Evolutionary conservation across 2,329 filamentous ascomycete genomes (phyloP).

Genomic region (Colletotrichum abscissum): DNA sequence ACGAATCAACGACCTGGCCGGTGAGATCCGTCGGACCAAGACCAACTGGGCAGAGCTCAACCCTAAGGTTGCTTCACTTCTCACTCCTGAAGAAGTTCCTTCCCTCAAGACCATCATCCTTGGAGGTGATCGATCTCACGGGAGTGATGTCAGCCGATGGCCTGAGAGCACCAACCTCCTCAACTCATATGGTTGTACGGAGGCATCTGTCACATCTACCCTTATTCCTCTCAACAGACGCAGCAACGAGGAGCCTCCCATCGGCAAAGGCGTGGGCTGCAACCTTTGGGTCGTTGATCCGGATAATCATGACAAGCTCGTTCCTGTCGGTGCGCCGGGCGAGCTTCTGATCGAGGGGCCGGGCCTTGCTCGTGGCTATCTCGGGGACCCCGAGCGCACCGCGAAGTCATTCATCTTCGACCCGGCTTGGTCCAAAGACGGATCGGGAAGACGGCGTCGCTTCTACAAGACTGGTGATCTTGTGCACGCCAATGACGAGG

Average conservation of each 20-base stretch:
- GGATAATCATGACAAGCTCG: neutral
- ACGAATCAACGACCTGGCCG: slow-evolving; percentile 59
- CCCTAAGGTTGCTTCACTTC: slow-evolving; percentile 62
- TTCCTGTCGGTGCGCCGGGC: neutral
- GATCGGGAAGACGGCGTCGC: slow-evolving; percentile 37
- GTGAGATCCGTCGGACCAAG: slow-evolving; percentile 60
- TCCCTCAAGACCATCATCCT: slow-evolving; percentile 49
- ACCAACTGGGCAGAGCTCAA: slow-evolving; percentile 67
- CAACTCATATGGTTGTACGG: slow-evolving; percentile 41
- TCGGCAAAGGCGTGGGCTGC: neutral
- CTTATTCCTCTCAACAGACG: slow-evolving; percentile 37
- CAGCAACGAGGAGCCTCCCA: neutral
- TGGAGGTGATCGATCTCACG: slow-evolving; percentile 39
- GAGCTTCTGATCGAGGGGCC: slow-evolving; percentile 1
- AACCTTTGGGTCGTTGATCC: neutral
- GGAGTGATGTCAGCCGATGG: slow-evolving; percentile 38
- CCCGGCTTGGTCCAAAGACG: neutral
- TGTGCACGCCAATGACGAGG: slow-evolving; percentile 37
- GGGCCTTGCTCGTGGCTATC: neutral
- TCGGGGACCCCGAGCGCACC: neutral
- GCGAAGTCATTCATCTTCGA: neutral
- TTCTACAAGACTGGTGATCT: slow-evolving; percentile 58
- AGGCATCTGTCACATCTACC: slow-evolving; percentile 58
- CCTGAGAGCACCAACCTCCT: neutral
- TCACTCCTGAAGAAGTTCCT: slow-evolving; percentile 49